These are phyloP conservation scores for Schizosaccharomyces lindneri DNA, from an alignment of 805 yeast species.

Conservation along the genomic window DNA sequence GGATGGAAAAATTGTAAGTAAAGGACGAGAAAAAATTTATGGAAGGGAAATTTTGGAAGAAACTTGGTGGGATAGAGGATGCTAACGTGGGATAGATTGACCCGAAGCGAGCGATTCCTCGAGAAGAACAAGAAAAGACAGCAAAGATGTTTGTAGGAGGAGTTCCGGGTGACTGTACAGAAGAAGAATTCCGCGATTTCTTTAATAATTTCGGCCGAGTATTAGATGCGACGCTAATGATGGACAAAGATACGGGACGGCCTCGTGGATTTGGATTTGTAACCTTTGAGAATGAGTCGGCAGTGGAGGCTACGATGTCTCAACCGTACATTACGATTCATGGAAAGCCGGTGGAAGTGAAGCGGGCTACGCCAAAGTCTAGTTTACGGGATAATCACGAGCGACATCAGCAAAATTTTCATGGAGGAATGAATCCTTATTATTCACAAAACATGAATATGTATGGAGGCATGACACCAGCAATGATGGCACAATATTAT, in stretches of 20 bases:
- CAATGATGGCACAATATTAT: constrained; percentile 20
- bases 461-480: constrained; percentile 16
- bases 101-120: constrained; percentile 91
- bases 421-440: constrained; percentile 3
- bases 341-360: constrained; percentile 31
- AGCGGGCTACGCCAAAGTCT: constrained; percentile 20
- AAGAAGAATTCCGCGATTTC: constrained; percentile 64
- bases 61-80: not conserved
- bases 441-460: constrained; percentile 4
- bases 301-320: constrained; percentile 69
- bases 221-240: constrained; percentile 88
- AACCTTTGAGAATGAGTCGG: constrained; percentile 82
- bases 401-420: constrained; percentile 1
- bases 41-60: not conserved
- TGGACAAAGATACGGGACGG: constrained; percentile 89
- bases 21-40: not conserved
- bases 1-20: constrained; percentile 53
- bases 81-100: constrained; percentile 26
- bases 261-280: constrained; percentile 94
- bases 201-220: constrained; percentile 74
- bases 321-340: constrained; percentile 62
- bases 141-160: constrained; percentile 97
- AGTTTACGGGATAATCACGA: constrained; percentile 5
- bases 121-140: constrained; percentile 88
- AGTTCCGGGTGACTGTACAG: constrained; percentile 78